phyloP scores from a whole-genome alignment of 2,329 filamentous ascomycete genomes.

The Xylaria sp. region DNA sequence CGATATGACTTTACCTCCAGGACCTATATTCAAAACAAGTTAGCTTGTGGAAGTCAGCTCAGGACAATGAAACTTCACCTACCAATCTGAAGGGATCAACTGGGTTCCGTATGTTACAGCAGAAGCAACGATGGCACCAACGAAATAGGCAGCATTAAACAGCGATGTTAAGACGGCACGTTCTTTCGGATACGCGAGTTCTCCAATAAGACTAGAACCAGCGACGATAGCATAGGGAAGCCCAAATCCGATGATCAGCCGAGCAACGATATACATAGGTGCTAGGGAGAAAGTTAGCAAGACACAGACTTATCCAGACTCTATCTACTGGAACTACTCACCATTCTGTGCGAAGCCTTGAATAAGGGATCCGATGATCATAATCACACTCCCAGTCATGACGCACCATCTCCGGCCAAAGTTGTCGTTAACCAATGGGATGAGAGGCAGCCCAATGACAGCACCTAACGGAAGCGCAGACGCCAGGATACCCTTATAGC shows the following conservation, averaged over 20 bases:
- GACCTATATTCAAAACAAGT: slow-evolving; percentile 39
- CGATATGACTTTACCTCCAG: slow-evolving; percentile 47
- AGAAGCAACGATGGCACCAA: slow-evolving; percentile 63
- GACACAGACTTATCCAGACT: too few species aligned
- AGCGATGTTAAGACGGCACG: slow-evolving; percentile 67
- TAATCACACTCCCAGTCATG: slow-evolving; percentile 62
- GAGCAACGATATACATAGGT: slow-evolving; percentile 69
- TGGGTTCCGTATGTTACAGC: slow-evolving; percentile 61
- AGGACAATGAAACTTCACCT: slow-evolving; percentile 19
- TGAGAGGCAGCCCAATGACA: slow-evolving; percentile 62
- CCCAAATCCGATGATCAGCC: slow-evolving; percentile 70
- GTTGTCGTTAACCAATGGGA: slow-evolving; percentile 62
- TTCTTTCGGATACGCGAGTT: slow-evolving; percentile 70
- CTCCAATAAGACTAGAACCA: slow-evolving; percentile 68
- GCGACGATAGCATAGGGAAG: slow-evolving; percentile 70
- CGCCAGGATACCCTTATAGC: slow-evolving; percentile 58
- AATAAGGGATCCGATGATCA: slow-evolving; percentile 63
- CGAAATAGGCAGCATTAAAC: slow-evolving; percentile 69
- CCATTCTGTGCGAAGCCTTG: slow-evolving; percentile 61
- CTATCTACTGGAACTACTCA: slow-evolving; percentile 41
- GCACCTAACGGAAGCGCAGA: slow-evolving; percentile 65
- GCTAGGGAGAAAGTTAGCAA: slow-evolving; percentile 49
- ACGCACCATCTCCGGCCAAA: slow-evolving; percentile 64
- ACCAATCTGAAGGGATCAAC: slow-evolving; percentile 47
- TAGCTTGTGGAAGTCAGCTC: slow-evolving; percentile 25